Evolutionary conservation across 352 stramenopile genomes (phyloP).

Genomic region (Phytophthora podocarpi): DNA sequence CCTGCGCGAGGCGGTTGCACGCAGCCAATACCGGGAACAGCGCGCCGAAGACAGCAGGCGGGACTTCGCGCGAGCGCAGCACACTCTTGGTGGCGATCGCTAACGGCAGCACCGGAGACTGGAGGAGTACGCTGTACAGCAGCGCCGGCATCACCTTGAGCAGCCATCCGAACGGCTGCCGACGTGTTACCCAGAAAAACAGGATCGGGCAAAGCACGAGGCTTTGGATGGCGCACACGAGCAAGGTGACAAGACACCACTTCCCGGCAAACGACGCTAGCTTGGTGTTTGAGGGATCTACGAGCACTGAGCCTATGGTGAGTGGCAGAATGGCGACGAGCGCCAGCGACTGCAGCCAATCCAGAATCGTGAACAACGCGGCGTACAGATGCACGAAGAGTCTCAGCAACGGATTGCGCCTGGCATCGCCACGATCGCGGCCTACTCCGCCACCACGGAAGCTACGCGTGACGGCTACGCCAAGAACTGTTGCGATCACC

Average conservation of each 20-base stretch:
- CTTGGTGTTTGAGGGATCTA: slow-evolving; percentile 34
- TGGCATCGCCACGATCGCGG: slow-evolving; percentile 37
- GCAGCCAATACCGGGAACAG: slow-evolving; percentile 65
- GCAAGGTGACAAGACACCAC: slow-evolving; percentile 41
- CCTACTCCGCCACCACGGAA: slow-evolving; percentile 40
- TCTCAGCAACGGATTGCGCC: slow-evolving; percentile 60
- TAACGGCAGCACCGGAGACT: slow-evolving; percentile 53
- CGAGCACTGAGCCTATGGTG: slow-evolving; percentile 48
- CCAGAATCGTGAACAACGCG: slow-evolving; percentile 58
- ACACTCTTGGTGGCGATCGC: slow-evolving; percentile 64
- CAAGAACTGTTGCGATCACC: slow-evolving; percentile 55
- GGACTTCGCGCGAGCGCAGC: slow-evolving; percentile 53
- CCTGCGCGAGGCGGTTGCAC: slow-evolving; percentile 56
- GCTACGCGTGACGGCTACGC: slow-evolving; percentile 53
- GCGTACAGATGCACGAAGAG: slow-evolving; percentile 68
- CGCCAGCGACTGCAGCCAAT: slow-evolving; percentile 61
- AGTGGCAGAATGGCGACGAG: slow-evolving; percentile 57
- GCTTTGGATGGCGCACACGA: slow-evolving; percentile 42
- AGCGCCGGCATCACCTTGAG: slow-evolving; percentile 46
- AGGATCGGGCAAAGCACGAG: slow-evolving; percentile 50
- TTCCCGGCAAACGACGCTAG: slow-evolving; percentile 47
- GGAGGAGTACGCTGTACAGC: slow-evolving; percentile 53
- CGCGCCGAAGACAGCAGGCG: slow-evolving; percentile 54
- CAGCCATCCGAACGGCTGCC: slow-evolving; percentile 65
- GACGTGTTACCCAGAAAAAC: slow-evolving; percentile 55